phyloP scores from a whole-genome alignment of 768 basidiomycete species.

The Lactarius sanguifluus region DNA sequence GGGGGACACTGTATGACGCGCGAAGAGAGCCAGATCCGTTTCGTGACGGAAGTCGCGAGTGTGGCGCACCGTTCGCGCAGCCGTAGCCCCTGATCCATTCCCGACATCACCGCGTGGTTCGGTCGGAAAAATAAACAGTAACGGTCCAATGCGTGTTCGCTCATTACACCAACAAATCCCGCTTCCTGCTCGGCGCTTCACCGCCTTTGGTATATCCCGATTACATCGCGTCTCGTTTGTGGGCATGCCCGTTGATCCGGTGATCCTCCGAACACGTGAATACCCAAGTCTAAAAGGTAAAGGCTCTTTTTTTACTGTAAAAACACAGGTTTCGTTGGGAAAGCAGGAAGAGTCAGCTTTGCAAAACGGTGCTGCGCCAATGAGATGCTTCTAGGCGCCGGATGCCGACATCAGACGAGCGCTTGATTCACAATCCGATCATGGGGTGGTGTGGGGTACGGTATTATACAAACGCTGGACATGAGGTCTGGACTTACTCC shows the following conservation, averaged over 20 bases:
- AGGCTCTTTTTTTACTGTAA: neutral
- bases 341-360: neutral
- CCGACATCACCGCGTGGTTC: neutral
- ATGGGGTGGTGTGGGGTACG: constrained; percentile 25
- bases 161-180: constrained; percentile 2
- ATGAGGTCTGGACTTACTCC: constrained; percentile 18
- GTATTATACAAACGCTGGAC: constrained; percentile 10
- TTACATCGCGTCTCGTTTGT: neutral
- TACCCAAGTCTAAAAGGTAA: too few relatives aligned
- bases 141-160: neutral
- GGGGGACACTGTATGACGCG: constrained; percentile 16
- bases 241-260: neutral
- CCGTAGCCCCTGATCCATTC: constrained; percentile 8
- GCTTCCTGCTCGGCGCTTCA: neutral
- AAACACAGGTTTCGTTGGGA: neutral
- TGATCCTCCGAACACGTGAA: neutral
- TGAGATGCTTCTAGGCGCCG: neutral
- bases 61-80: neutral
- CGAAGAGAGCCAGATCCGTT: neutral
- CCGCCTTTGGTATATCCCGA: constrained; percentile 2
- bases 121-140: neutral
- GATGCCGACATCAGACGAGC: constrained; percentile 11
- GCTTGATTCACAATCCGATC: constrained; percentile 10
- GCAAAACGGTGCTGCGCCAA: neutral
- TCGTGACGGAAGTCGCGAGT: neutral